Base-by-base conservation (phyloP, 805 yeast species). In the Ogataea trehaloabstinens region DNA sequence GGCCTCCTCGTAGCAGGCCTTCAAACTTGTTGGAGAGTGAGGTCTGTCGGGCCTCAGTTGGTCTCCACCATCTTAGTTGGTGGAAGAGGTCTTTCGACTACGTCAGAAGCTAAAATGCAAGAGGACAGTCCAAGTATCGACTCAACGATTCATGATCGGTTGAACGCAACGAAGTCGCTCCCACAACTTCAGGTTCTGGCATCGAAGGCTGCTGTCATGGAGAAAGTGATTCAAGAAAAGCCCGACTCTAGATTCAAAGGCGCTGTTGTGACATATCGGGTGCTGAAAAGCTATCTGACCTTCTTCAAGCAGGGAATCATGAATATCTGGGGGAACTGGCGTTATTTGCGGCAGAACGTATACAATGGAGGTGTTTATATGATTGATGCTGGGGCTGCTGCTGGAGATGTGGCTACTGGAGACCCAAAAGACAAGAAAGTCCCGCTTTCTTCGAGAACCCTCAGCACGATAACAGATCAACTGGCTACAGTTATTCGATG, bases 261-360 rank as follows among this genome's bases (percentile, higher is more conserved):
- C 1, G 15, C 41, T 4, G 36, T 42, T 6, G 31, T 46, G 2
- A 37, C 37, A 24, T 60, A 54, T 34, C 44, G 52, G 20, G 37
- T 46, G 17, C 40, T 46, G 19, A 54, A 50, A 18, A 44, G 38
- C 24, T 56, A 56, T 24, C 40, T 80, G 28, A 56, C 56, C 5
- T 80, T 81, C 54, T 83, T 82, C 61, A 73, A 73, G 43, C 55
- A 63, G 2, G 90, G 91, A 1, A 66, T 82, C 2, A 56, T 63
- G 16, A 74, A 73, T 46, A 73, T 81, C 1, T 79, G 82, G 77
- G 44, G 56, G 1, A 77, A 78, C 42, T 50, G 64, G 20, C 55
- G 53, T 18, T 40, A 47, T 1, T 52, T 69, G 2, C 53, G 52
- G 5, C 38, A 44, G 5, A 40, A 47, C 2, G 38, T 71, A 12